Conservation (phyloP, 2,329 filamentous ascomycete species). For the Hymenoscyphus scutula region DNA sequence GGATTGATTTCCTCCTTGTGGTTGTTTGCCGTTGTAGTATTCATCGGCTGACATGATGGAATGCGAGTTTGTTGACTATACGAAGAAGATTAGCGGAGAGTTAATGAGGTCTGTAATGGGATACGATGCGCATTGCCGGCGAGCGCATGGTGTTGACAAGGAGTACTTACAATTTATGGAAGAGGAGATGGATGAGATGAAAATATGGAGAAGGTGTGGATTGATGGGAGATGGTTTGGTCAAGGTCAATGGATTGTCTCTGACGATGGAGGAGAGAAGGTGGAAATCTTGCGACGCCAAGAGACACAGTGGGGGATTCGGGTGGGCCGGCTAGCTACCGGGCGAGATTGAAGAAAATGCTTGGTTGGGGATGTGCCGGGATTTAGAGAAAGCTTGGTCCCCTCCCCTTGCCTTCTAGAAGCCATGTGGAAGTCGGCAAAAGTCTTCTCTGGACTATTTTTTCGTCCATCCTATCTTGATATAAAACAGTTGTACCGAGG, state of each 20-base stretch:
- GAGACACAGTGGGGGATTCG: too few species aligned
- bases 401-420: neutral
- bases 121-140: neutral
- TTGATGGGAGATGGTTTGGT: too few species aligned
- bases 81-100: neutral
- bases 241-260: too few species aligned
- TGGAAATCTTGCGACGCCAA: too few species aligned
- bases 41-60: slow-evolving; percentile 38
- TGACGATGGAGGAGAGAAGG: too few species aligned
- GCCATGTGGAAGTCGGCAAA: neutral
- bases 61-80: neutral
- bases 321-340: too few species aligned
- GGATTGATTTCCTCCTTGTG: slow-evolving; percentile 26
- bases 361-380: neutral
- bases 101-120: neutral
- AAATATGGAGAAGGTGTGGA: neutral
- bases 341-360: too few species aligned
- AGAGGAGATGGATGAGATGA: neutral
- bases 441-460: too few species aligned
- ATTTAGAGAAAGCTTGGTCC: neutral
- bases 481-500: too few species aligned
- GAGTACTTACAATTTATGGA: neutral
- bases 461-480: too few species aligned
- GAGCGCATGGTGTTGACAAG: neutral
- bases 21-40: slow-evolving; percentile 33